These are phyloP conservation scores for Secale cereale DNA, from an alignment of 176 grass and related monocot species.

Conservation along the genomic window DNA sequence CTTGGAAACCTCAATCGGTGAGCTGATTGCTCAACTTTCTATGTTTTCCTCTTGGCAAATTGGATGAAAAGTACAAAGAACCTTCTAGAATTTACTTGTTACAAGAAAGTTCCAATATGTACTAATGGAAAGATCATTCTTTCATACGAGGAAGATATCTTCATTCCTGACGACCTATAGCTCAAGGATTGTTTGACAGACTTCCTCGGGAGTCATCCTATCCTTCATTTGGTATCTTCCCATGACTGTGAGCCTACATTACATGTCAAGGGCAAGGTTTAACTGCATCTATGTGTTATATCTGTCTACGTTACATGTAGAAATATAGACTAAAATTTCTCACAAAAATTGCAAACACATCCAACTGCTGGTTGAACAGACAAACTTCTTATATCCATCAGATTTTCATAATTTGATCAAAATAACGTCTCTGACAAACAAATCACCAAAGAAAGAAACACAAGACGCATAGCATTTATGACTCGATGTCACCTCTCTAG, in stretches of 20 bases:
- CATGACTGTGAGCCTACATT: background rate
- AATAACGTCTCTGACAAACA: too few species aligned
- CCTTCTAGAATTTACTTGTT: slow-evolving; percentile 22
- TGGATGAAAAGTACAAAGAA: slow-evolving; percentile 26
- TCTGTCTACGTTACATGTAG: too few species aligned
- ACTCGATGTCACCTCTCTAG: too few species aligned
- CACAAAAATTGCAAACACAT: too few species aligned
- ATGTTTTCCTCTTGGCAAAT: slow-evolving; percentile 39
- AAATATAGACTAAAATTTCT: too few species aligned
- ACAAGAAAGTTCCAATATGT: slow-evolving; percentile 39
- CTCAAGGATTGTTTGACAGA: slow-evolving; percentile 54
- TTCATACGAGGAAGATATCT: slow-evolving; percentile 33
- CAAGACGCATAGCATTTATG: too few species aligned
- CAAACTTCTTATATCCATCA: too few species aligned
- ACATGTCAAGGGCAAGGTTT: too few species aligned
- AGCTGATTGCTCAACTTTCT: slow-evolving; percentile 49
- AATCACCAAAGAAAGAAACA: too few species aligned
- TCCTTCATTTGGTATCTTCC: slow-evolving; percentile 59
- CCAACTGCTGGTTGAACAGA: too few species aligned
- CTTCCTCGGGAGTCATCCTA: slow-evolving; percentile 22
- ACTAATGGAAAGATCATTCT: slow-evolving; percentile 28
- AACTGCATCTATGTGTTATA: too few species aligned
- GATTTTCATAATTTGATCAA: too few species aligned
- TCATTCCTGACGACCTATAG: slow-evolving; percentile 66
- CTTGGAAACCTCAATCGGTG: slow-evolving; percentile 31